Base-by-base conservation (phyloP, 176 grass and related monocot genomes). In the Carex scoparia region DNA sequence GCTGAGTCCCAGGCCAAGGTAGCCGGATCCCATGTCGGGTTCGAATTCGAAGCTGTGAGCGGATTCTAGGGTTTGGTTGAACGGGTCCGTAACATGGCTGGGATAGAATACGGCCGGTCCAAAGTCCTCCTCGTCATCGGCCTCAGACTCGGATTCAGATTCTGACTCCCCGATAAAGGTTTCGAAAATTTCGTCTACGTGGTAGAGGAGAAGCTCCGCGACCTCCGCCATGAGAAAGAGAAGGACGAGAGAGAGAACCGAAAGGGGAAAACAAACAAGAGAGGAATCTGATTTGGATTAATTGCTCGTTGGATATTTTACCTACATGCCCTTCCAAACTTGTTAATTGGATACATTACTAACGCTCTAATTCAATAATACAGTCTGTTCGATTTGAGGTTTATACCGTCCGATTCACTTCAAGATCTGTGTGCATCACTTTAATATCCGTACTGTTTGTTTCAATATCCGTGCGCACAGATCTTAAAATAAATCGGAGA, bases 121-220 rank as follows among this genome's bases (percentile, higher is more conserved):
- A 68, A 35, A 78, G 79, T 53, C 61, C 46, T 86, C 83, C 27
- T 77, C 84, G 30, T 83, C 88, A 81, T 84, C 64, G 48, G 68
- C 37, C 28, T 91, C 87, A n/a, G 87, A 89, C 40, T 90, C 84
- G 85, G 82, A 67, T 65, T 87, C 55, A 61, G 83, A 88, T 53
- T 59, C 78, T 64, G 60, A 58, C 38, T 88, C 93, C 5, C 48
- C 86, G 46, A 88, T 86, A 59, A 79, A 38, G 85, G 79, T 33
- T 16, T 81, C 84, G 79, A 32, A 28, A 35, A 83, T 42, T 30
- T 90, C 74, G 44, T 82, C 93, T 2, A 88, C 85, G 72, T 88
- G 79, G 67, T 85, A 87, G 83, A 95, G 91, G 89, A 93, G 88
- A 79, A 86, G 69, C 33, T 92, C 91, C 42, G 92, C 91, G 61